Conservation (phyloP, 2,329 filamentous ascomycete species). For the Talaromyces amestolkiae region DNA sequence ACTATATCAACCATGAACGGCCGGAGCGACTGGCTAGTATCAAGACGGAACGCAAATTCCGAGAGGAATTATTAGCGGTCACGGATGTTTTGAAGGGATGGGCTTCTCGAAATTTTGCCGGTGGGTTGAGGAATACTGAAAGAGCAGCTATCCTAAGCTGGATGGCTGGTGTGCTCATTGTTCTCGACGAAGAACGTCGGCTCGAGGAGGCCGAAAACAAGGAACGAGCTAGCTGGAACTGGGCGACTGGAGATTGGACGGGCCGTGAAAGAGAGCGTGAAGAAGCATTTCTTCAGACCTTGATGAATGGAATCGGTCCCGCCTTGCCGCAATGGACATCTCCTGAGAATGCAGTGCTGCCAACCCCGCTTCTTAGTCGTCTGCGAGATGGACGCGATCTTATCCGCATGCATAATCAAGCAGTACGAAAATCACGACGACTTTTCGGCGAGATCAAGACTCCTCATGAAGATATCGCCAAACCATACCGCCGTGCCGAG, state of each 20-base stretch:
- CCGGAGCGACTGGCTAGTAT: slow-evolving; percentile 82
- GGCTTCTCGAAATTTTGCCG: slow-evolving; percentile 80
- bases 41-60: slow-evolving; percentile 80
- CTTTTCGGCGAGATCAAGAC: slow-evolving; percentile 86
- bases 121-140: slow-evolving; percentile 77
- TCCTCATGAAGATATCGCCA: slow-evolving; percentile 88
- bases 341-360: slow-evolving; percentile 45
- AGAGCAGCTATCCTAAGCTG: slow-evolving; percentile 71
- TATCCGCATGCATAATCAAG: slow-evolving; percentile 83
- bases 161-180: slow-evolving; percentile 73
- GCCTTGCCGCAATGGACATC: slow-evolving; percentile 68
- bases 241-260: slow-evolving; percentile 76
- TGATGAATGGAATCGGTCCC: slow-evolving; percentile 54
- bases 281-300: slow-evolving; percentile 74
- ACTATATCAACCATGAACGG: slow-evolving; percentile 89
- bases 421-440: slow-evolving; percentile 77
- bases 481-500: slow-evolving; percentile 90
- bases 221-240: slow-evolving; percentile 73
- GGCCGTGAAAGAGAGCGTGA: slow-evolving; percentile 75
- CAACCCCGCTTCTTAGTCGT: slow-evolving; percentile 68
- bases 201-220: slow-evolving; percentile 71
- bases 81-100: slow-evolving; percentile 91
- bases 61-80: slow-evolving; percentile 77
- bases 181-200: slow-evolving; percentile 73
- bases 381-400: slow-evolving; percentile 78